Evolutionary conservation across 1,284 basidiomycete genomes (phyloP), one percentile per base, ranked within the genome.

Genomic region (Schizophyllum amplum): DNA sequence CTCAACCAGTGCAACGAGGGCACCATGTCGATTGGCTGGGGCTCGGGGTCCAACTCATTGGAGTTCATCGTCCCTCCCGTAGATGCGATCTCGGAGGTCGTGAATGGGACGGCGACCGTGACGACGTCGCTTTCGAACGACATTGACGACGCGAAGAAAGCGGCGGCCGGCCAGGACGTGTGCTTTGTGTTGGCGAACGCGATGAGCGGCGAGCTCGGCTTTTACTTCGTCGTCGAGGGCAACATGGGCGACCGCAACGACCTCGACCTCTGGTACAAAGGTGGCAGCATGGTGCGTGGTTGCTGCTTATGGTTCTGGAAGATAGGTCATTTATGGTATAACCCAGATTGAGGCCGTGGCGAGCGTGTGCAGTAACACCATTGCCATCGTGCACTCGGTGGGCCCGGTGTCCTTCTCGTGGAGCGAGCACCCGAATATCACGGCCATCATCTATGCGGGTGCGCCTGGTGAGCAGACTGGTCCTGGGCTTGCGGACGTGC

Each of bases 201-300:
- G 75, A 77, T 61, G 74, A 78, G 76, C 58, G 76, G 77, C 15
- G 77, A 79, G 57, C 68, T 78, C 4, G 75, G 72, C 1, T 64
- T 68, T 48, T 81, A 88, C 66, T 73, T 82, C 47, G 77, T 76
- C 4, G 83, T 88, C 1, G 81, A 82, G 48, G 81, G 81, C 1
- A 85, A 84, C 60, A 75, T 76, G 57, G 86, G 86, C 6, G 89
- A 92, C 65, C 77, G 87, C 26, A 90, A 90, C 65, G 84, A 91
- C 64, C 70, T 91, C 11, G 78, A 79, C 21, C 76, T 87, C 0
- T 91, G 88, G 89, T 80, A 79, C 62, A 75, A 71, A 24, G 75
- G 74, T 7, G 72, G 70, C 11, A 69, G 67, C 26, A 60, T 77
- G 55, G 71, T 74, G 51, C 33, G 68, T 59, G 21, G n/a, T n/a